phyloP scores from a whole-genome alignment of 208 protist species.

The Leishmania guyanensis region DNA sequence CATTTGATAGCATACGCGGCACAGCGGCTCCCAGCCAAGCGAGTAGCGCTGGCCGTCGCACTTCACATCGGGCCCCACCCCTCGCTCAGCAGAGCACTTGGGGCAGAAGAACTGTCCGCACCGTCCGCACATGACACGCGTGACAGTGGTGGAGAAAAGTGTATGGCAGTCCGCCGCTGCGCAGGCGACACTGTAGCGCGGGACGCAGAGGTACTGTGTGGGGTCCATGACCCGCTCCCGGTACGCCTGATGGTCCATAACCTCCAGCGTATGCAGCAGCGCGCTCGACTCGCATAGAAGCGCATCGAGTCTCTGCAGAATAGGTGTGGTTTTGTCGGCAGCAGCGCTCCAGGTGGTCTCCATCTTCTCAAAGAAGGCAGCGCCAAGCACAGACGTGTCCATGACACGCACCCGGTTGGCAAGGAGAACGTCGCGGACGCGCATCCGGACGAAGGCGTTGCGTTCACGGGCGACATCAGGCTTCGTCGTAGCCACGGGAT shows the following conservation, averaged over 20 bases:
- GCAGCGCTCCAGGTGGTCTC: slow-evolving; percentile 15
- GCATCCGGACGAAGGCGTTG: slow-evolving; percentile 34
- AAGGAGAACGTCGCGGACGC: slow-evolving; percentile 48
- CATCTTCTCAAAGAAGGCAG: slow-evolving; percentile 25
- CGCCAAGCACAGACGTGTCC: slow-evolving; percentile 19
- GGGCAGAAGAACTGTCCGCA: slow-evolving; percentile 82
- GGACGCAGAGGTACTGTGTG: slow-evolving; percentile 39
- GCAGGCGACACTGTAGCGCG: slow-evolving; percentile 42
- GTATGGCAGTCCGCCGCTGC: slow-evolving; percentile 35
- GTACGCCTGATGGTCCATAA: slow-evolving; percentile 46
- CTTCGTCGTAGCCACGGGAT: background rate
- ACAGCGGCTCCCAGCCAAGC: slow-evolving; percentile 70
- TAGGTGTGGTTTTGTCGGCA: slow-evolving; percentile 12
- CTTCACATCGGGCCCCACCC: slow-evolving; percentile 47
- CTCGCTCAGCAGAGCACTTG: slow-evolving; percentile 51
- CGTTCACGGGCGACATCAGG: background rate
- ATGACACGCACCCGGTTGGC: slow-evolving; percentile 25
- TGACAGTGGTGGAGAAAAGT: slow-evolving; percentile 44
- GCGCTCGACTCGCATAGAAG: slow-evolving; percentile 39
- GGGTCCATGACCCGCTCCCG: slow-evolving; percentile 41
- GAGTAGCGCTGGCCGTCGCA: slow-evolving; percentile 34
- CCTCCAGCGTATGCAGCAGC: slow-evolving; percentile 36
- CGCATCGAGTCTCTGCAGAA: slow-evolving; percentile 34
- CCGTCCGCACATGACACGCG: slow-evolving; percentile 60
- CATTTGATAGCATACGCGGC: slow-evolving; percentile 48